Evolutionary conservation across 2,329 filamentous ascomycete genomes (phyloP), one percentile per base, ranked within the genome.

Genomic region (Corinectria fuckeliana): DNA sequence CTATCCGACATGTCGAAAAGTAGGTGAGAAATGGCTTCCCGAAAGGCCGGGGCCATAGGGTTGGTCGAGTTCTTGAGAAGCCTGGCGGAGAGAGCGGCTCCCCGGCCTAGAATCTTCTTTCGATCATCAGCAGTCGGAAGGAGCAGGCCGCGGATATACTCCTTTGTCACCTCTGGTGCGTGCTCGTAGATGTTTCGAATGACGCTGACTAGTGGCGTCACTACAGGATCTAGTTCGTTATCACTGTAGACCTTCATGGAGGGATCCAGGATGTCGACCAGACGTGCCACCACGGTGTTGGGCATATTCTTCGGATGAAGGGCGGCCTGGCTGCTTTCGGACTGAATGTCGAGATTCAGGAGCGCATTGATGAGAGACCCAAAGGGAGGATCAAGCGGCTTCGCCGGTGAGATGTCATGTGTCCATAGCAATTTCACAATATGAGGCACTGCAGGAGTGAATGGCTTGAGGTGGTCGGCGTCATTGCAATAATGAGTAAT

Each of bases 1-100:
- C 88, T 91, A 64, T 89, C 90, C 0, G 93, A 97, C 25, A 98
- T 82, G 64, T 96, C 91, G 73, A 96, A 99, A 61, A 97, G 85
- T 21, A 99, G 81, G 26, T 89, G 83, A 0, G 91, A 91, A 51
- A 96, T 89, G 16, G 86, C 85, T 45, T 91, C 87, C 16, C 92
- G 87, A 3, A 97, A 79, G 36, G 88, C 87, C 0, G 91, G 87
- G 0, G 91, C 85, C 41, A 87, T 76, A 0, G 93, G 85, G 13
- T 91, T 91, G 5, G 88, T 91, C 2, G 91, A 92, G 38, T 95
- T 86, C 54, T 88, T 86, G 50, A 99, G 83, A 2, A 99, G 80
- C 60, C 88, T 87, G 2, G 92, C 89, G 2, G 94, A 84, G 0
- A 98, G 79, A 0, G 89, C 91, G 25, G 88, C 81, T 8, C 89